A percentile compares a stretch with the other conserved stretches of the same genome.
Conservation (phyloP, 2,329 filamentous ascomycete species). For the Madurella fahalii region DNA sequence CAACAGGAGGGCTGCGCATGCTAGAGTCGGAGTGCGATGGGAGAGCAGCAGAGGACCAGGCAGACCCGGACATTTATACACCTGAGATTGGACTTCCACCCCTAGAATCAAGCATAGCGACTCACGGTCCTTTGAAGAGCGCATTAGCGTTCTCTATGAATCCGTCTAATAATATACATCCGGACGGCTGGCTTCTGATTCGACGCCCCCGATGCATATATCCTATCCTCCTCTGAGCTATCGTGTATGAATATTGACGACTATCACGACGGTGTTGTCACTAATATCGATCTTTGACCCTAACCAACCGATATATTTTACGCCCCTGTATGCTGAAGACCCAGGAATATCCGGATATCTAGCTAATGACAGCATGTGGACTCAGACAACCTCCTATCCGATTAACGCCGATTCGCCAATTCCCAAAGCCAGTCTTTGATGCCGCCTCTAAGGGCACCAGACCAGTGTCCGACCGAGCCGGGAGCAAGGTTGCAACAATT, state of each 20-base stretch:
- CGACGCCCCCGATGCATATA: not conserved
- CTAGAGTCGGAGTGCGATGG: slow-evolving; percentile 31
- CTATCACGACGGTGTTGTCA: not conserved
- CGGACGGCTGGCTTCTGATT: not conserved
- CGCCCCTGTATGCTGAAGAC: not conserved
- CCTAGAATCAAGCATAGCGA: slow-evolving; percentile 10
- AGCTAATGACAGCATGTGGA: slow-evolving; percentile 5
- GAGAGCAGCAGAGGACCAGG: not conserved
- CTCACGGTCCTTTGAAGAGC: slow-evolving; percentile 11
- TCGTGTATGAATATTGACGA: not conserved
- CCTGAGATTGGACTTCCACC: not conserved
- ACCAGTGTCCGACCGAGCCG: not conserved
- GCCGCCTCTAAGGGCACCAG: not conserved
- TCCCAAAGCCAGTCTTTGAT: slow-evolving; percentile 9
- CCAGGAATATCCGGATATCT: not conserved
- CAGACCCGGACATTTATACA: not conserved
- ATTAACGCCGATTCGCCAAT: slow-evolving; percentile 22
- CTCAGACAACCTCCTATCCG: slow-evolving; percentile 9
- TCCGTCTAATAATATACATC: slow-evolving; percentile 23
- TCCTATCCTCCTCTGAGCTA: not conserved
- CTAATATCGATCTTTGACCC: not conserved
- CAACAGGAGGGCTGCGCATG: slow-evolving; percentile 72
- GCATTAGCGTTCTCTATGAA: slow-evolving; percentile 23
- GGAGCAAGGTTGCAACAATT: not conserved
- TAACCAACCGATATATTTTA: slow-evolving; percentile 4